Conservation (phyloP, 306 rosid species). For the Cicer bijugum region DNA sequence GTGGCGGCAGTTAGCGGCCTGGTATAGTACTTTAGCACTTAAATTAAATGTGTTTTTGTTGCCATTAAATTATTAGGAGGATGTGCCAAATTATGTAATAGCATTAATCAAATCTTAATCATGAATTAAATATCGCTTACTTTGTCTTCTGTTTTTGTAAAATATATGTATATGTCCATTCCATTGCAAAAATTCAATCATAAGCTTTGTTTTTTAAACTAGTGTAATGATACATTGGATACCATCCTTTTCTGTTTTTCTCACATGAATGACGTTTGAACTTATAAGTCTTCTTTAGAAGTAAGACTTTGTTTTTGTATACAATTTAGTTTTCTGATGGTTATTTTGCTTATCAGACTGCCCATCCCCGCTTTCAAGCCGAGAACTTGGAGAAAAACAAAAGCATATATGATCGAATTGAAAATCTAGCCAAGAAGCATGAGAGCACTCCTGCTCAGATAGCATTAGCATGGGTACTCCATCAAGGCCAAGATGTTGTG, state of each 20-base stretch:
- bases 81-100: background rate
- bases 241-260: background rate
- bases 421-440: slow-evolving; percentile 58
- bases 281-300: background rate
- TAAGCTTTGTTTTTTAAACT: slow-evolving; percentile 29
- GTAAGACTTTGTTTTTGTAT: background rate
- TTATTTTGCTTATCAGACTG: slow-evolving; percentile 41
- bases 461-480: slow-evolving; percentile 75
- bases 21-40: slow-evolving; percentile 48
- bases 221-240: background rate
- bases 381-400: slow-evolving; percentile 61
- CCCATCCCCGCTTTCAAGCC: slow-evolving; percentile 59
- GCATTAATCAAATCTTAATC: background rate
- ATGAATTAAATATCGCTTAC: background rate
- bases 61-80: background rate
- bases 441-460: slow-evolving; percentile 64
- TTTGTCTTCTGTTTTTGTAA: background rate
- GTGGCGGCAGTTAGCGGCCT: slow-evolving; percentile 47
- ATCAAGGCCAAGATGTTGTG: slow-evolving; percentile 64
- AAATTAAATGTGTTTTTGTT: background rate
- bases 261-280: background rate
- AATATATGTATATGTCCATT: background rate
- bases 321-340: background rate
- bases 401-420: slow-evolving; percentile 52
- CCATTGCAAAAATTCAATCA: background rate